These are phyloP conservation scores for Nepenthes gracilis DNA, from an alignment of 148 eudicot species.

Conservation along the genomic window DNA sequence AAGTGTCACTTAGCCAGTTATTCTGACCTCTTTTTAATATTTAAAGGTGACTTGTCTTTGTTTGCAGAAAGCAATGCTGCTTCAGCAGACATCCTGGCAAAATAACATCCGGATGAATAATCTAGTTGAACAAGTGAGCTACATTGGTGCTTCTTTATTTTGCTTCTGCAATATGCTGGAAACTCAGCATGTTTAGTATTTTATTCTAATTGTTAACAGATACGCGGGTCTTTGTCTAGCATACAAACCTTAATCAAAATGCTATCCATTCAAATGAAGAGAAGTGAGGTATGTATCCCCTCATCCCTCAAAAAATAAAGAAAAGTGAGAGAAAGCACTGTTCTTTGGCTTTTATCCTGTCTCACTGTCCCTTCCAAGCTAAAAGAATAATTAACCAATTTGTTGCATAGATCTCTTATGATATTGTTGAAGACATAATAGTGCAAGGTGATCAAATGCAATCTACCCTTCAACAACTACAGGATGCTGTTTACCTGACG, in stretches of 20 bases:
- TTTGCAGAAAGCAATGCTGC: slow-evolving; percentile 79
- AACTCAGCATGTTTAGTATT: slow-evolving; percentile 13
- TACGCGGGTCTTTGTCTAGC: slow-evolving; percentile 89
- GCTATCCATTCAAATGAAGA: slow-evolving; percentile 57
- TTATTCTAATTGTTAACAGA: slow-evolving; percentile 37
- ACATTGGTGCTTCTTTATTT: slow-evolving; percentile 5
- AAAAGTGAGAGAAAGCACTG: not conserved
- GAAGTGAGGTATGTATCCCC: slow-evolving; percentile 58
- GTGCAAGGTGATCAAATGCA: slow-evolving; percentile 70
- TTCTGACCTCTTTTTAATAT: not conserved
- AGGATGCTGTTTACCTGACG: slow-evolving; percentile 91
- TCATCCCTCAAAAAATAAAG: not conserved
- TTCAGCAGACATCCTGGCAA: slow-evolving; percentile 98
- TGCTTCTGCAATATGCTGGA: not conserved
- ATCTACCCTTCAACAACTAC: slow-evolving; percentile 80
- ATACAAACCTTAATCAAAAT: slow-evolving; percentile 67
- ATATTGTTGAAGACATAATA: slow-evolving; percentile 74
- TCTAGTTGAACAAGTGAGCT: slow-evolving; percentile 88
- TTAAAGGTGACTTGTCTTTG: slow-evolving; percentile 2
- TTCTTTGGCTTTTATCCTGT: not conserved
- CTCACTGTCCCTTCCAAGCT: not conserved
- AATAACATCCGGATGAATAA: slow-evolving; percentile 82
- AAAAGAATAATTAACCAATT: not conserved
- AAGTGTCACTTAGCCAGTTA: too few relatives aligned
- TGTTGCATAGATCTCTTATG: slow-evolving; percentile 62